A percentile compares a stretch with the other conserved stretches of the same genome.
Conservation (phyloP, 139 green algal species). For the Cymbomonas tetramitiformis region DNA sequence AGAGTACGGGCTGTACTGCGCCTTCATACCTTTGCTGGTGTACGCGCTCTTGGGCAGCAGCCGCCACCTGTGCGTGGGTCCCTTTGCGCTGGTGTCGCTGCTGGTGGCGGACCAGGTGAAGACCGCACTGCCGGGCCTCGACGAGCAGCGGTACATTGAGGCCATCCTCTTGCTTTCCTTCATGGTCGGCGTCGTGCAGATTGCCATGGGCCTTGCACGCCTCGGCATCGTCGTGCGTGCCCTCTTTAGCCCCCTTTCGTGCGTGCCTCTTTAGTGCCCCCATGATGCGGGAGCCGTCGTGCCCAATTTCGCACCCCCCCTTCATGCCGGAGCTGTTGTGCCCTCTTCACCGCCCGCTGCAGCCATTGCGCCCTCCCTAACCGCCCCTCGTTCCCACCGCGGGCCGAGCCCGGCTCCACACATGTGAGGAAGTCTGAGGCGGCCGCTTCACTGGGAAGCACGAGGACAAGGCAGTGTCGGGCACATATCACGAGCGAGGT, state of each 20-base stretch:
- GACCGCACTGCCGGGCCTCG: not conserved
- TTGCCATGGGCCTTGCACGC: slow-evolving; percentile 41
- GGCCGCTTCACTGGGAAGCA: too few relatives aligned
- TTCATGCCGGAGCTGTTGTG: too few relatives aligned
- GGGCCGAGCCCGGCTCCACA: too few relatives aligned
- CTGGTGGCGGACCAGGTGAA: slow-evolving; percentile 12
- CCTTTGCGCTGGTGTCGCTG: slow-evolving; percentile 47
- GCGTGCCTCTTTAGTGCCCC: too few relatives aligned
- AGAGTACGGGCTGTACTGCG: slow-evolving; percentile 73
- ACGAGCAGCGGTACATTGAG: not conserved
- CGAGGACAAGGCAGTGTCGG: too few relatives aligned
- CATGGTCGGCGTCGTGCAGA: slow-evolving; percentile 7
- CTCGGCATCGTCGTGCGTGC: slow-evolving; percentile 49
- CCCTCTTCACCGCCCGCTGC: too few relatives aligned
- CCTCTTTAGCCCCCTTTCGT: not conserved
- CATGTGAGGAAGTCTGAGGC: too few relatives aligned
- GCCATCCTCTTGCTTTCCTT: not conserved
- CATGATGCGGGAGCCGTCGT: too few relatives aligned
- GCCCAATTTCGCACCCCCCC: too few relatives aligned
- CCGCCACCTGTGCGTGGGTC: slow-evolving; percentile 50
- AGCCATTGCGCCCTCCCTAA: too few relatives aligned
- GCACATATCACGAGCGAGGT: too few relatives aligned
- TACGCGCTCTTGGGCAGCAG: slow-evolving; percentile 61
- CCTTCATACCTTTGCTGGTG: slow-evolving; percentile 57
- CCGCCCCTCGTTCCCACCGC: too few relatives aligned